Evolutionary conservation across 208 protist genomes (phyloP), one percentile per base, ranked within the genome.

Genomic region (Trypanosoma theileri): DNA sequence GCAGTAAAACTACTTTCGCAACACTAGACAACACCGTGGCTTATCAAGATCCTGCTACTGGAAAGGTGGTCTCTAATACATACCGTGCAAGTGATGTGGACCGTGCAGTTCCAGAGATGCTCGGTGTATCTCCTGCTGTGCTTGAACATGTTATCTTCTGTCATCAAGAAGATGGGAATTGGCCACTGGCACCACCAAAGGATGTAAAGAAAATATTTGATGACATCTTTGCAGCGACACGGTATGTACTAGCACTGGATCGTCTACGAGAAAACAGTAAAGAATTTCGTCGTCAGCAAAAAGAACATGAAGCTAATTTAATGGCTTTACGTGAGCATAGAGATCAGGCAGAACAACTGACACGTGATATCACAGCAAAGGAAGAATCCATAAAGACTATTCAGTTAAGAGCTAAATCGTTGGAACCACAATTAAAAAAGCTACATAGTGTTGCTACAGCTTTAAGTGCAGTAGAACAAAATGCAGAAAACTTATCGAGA

Each of bases 131-230:
- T 0, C 79, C 95, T 13, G 87, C 99, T 1, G 97, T 99, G 9
- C 87, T 99, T 7, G 97, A 99, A 67, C 98, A 99, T 69, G 98
- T 99, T 26, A 92, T 99, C 35, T 99, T 99, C 66, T 98, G 96
- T 59, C 97, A 98, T 62, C 97, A 99, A 76, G 98, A 99, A 70
- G 97, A 99, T 24, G 96, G 91, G 53, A 98, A 98, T 81, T 99
- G 98, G 98, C 98, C 98, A 0, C 77, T 99, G 7, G 75, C 72
- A 1, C 87, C 98, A 4, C 85, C 89, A 16, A 88, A 89, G 51
- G 88, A 92, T n/a, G 80, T 99, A 41, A 99, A 99, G 74, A 89
- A 96, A 19, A 98, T 98, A 69, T 99, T 99, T 79, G 98, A 99
- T 79, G 98, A 98, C 63, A 99, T 99, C 45, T 99, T 99, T 84